phyloP scores from a whole-genome alignment of 371 early-diverging fungal species.

The Amoeboaphelidium protococcarum region DNA sequence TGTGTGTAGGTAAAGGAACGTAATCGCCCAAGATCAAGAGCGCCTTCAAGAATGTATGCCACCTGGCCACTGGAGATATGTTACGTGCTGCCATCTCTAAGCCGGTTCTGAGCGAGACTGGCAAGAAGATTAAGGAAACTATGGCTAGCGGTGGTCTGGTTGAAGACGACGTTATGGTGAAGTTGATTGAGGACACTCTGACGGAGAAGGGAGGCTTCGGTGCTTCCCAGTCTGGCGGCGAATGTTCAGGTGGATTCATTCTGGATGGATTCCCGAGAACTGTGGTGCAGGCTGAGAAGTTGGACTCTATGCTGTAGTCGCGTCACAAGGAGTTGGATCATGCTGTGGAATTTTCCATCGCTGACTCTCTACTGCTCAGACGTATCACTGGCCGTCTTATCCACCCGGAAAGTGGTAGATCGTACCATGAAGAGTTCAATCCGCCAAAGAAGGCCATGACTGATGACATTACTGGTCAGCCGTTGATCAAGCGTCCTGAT shows the following conservation, averaged over 20 bases:
- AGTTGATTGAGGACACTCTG: slow-evolving; percentile 82
- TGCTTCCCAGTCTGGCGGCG: too few relatives aligned
- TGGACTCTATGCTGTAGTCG: slow-evolving; percentile 26
- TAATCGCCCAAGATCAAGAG: slow-evolving; percentile 20
- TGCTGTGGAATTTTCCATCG: slow-evolving; percentile 76
- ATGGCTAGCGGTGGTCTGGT: slow-evolving; percentile 96
- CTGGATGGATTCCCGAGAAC: slow-evolving; percentile 99
- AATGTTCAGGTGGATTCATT: slow-evolving; percentile 91
- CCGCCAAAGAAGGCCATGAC: slow-evolving; percentile 76
- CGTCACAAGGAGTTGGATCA: slow-evolving; percentile 57
- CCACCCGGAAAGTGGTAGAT: slow-evolving; percentile 70
- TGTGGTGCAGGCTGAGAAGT: slow-evolving; percentile 88
- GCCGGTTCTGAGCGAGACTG: slow-evolving; percentile 38
- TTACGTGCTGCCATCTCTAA: slow-evolving; percentile 82
- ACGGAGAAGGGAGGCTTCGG: too few relatives aligned
- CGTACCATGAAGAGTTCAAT: slow-evolving; percentile 79
- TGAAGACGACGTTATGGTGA: slow-evolving; percentile 90
- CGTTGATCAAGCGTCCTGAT: slow-evolving; percentile 85
- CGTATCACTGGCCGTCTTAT: slow-evolving; percentile 87
- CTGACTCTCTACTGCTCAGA: slow-evolving; percentile 70
- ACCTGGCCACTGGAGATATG: slow-evolving; percentile 98
- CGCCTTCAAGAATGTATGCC: slow-evolving; percentile 82
- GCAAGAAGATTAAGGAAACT: slow-evolving; percentile 68
- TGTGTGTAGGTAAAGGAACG: background rate
- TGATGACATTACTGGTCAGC: slow-evolving; percentile 91